These are phyloP conservation scores for Porphyrellus sp. DNA, from an alignment of 1,284 basidiomycete species.

Conservation along the genomic window DNA sequence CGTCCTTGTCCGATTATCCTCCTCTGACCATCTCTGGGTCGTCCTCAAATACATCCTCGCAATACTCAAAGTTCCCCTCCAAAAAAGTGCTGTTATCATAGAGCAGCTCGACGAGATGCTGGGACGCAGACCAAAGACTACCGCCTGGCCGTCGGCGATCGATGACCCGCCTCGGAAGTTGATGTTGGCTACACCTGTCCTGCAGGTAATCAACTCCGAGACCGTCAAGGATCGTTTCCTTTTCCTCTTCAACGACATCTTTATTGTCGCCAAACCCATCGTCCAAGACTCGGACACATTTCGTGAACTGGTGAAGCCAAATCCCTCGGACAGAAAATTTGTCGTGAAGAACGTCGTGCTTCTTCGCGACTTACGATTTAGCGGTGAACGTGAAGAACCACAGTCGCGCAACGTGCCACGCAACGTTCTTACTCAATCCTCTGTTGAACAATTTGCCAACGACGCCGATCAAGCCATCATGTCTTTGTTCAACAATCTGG, in stretches of 20 bases:
- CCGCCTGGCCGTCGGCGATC: conserved; percentile 60
- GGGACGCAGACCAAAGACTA: conserved; percentile 57
- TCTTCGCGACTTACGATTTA: conserved; percentile 68
- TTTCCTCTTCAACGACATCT: conserved; percentile 92
- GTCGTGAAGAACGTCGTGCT: conserved; percentile 85
- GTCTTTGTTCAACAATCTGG: conserved; percentile 57
- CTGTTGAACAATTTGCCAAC: conserved; percentile 70
- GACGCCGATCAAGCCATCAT: conserved; percentile 73
- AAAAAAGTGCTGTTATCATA: conserved; percentile 52
- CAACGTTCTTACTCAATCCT: conserved; percentile 63
- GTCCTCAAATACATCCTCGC: conserved; percentile 46
- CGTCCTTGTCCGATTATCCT: conserved; percentile 37
- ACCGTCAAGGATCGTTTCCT: conserved; percentile 96
- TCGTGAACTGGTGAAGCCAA: conserved; percentile 58
- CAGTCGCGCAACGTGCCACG: conserved; percentile 44
- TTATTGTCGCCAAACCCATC: conserved; percentile 82
- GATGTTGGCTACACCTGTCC: conserved; percentile 78
- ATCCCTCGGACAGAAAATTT: conserved; percentile 77
- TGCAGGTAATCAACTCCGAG: conserved; percentile 93
- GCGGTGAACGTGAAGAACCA: conserved; percentile 59
- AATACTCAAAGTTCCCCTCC: conserved; percentile 38
- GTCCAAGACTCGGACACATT: conserved; percentile 59
- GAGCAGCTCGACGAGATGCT: conserved; percentile 68
- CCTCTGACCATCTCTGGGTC: conserved; percentile 45
- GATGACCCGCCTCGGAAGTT: conserved; percentile 88